Evolutionary conservation across 805 yeast genomes (phyloP).

Genomic region (Torulaspora franciscae): DNA sequence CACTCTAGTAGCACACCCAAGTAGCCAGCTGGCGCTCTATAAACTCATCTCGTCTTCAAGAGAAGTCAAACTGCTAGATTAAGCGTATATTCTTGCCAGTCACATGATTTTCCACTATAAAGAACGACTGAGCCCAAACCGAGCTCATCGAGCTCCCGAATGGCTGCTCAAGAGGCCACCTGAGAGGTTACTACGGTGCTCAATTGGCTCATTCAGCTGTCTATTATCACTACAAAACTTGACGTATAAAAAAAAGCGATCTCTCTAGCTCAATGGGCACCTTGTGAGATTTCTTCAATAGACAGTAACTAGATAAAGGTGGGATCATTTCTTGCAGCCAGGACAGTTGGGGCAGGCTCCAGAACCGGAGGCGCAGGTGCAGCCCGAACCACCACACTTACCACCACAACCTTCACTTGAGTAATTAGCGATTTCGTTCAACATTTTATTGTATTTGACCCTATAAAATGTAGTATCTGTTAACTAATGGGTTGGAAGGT

Average conservation of each 20-base stretch:
- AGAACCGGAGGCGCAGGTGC: constrained; percentile 13
- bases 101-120: too few species aligned
- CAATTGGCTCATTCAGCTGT: not conserved
- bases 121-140: not conserved
- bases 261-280: not conserved
- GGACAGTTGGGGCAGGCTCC: constrained; percentile 15
- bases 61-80: constrained; percentile 4
- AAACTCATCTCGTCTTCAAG: not conserved
- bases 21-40: not conserved
- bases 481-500: not conserved
- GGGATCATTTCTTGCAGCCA: constrained; percentile 13
- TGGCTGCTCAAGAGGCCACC: not conserved
- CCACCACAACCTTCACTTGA: constrained; percentile 14
- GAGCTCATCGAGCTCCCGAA: not conserved
- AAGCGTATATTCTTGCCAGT: too few species aligned
- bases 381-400: constrained; percentile 15
- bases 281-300: not conserved
- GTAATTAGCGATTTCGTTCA: constrained; percentile 10
- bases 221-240: not conserved
- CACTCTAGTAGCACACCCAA: not conserved
- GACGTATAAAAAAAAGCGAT: constrained; percentile 1
- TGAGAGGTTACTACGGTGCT: not conserved
- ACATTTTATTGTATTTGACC: constrained; percentile 1
- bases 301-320: not conserved
- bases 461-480: not conserved